These are phyloP conservation scores for Hanseniaspora sp. DNA, from an alignment of 1,139 yeast species.

Conservation along the genomic window DNA sequence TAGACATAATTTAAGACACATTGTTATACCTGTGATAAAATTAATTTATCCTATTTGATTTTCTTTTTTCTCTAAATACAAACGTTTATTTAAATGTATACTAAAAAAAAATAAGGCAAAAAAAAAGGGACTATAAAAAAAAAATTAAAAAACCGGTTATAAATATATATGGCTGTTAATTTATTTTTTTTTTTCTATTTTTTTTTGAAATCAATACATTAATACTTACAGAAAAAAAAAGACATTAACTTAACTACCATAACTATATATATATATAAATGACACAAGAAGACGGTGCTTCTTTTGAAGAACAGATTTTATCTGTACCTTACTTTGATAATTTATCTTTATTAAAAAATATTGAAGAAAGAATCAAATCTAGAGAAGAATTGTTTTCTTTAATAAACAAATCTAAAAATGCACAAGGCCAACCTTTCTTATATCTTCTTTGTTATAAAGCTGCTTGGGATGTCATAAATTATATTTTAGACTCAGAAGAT, in stretches of 20 bases:
- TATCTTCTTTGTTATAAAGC: constrained; percentile 14
- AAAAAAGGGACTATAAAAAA: too few species aligned
- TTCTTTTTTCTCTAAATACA: too few species aligned
- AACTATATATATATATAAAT: background rate
- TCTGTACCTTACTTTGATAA: constrained; percentile 11
- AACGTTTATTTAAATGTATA: too few species aligned
- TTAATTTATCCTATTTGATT: too few species aligned
- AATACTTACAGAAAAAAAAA: too few species aligned
- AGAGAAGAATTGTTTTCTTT: constrained; percentile 2
- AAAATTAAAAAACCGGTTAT: too few species aligned
- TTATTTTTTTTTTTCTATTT: too few species aligned
- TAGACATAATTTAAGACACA: too few species aligned
- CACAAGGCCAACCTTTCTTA: constrained; percentile 5
- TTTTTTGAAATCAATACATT: too few species aligned
- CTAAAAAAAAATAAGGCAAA: too few species aligned
- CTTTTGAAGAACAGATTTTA: constrained; percentile 10
- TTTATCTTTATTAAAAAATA: constrained; percentile 6
- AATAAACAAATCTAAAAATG: constrained; percentile 3
- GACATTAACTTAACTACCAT: background rate
- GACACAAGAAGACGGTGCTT: constrained; percentile 9
- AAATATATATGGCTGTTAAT: too few species aligned
- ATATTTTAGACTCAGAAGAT: constrained; percentile 6
- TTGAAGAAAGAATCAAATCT: constrained; percentile 6
- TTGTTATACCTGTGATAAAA: too few species aligned
- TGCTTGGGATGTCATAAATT: constrained; percentile 13